phyloP scores from a whole-genome alignment of 2,329 filamentous ascomycete species.

The Pezicula rhizophila region DNA sequence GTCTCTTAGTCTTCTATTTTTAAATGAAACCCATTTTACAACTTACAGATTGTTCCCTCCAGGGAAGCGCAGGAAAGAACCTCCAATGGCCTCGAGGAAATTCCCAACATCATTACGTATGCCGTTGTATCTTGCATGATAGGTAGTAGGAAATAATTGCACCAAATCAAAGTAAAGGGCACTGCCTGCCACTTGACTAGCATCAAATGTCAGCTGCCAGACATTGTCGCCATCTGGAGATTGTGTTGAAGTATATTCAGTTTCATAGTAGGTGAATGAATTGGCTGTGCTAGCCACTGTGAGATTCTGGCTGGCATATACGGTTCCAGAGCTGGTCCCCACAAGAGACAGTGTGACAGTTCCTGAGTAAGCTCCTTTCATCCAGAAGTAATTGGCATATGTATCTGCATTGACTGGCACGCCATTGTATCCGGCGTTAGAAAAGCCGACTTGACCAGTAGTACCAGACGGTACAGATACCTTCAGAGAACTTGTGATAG shows the following conservation, averaged over 20 bases:
- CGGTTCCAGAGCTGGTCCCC: slow-evolving; percentile 3
- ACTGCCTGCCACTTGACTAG: slow-evolving; percentile 24
- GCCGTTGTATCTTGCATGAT: slow-evolving; percentile 49
- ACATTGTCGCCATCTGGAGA: slow-evolving; percentile 40
- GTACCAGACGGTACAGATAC: slow-evolving; percentile 11
- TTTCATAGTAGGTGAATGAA: slow-evolving; percentile 8
- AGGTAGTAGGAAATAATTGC: slow-evolving; percentile 53
- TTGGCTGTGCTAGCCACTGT: slow-evolving; percentile 3
- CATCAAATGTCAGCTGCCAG: slow-evolving; percentile 47
- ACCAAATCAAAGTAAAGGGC: slow-evolving; percentile 48
- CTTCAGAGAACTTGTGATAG: slow-evolving; percentile 8
- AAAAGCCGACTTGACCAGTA: slow-evolving; percentile 23
- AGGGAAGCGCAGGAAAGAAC: slow-evolving; percentile 54
- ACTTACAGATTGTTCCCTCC: slow-evolving; percentile 54
- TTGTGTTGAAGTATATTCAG: slow-evolving; percentile 1
- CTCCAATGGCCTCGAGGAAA: slow-evolving; percentile 43
- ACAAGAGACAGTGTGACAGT: slow-evolving; percentile 5
- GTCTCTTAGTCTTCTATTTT: slow-evolving; percentile 18
- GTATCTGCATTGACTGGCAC: slow-evolving; percentile 16
- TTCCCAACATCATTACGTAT: slow-evolving; percentile 48
- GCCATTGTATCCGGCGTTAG: slow-evolving; percentile 24
- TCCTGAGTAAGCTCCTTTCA: slow-evolving; percentile 11
- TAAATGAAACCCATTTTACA: not conserved
- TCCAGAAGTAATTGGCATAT: slow-evolving; percentile 13
- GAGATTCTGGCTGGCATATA: slow-evolving; percentile 7